Base-by-base conservation (phyloP, 805 yeast genomes). In the Starmerella floricola region DNA sequence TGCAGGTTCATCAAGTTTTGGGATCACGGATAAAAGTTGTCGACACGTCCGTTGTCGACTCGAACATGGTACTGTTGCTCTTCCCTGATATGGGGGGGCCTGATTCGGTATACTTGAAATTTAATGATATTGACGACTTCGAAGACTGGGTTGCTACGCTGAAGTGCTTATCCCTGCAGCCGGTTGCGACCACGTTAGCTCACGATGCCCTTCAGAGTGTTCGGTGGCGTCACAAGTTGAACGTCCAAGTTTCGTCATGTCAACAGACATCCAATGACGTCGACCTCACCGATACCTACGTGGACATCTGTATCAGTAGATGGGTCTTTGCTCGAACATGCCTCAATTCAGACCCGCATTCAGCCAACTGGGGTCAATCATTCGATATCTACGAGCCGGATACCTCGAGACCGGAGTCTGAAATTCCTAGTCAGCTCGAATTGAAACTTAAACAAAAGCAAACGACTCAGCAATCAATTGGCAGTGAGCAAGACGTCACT, bases 341-440 rank as follows among this genome's bases (percentile, higher is more conserved):
- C 2, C 65, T 73, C 6, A 44, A 46, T 21, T 78, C 78, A 0
- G 62, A 66, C 29, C 63, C 70, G 35, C 50, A 58, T 0, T 68
- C 69, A 41, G 87, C 94, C 1, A 83, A 83, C 56, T 87, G 95
- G 91, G 74, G 86, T 55, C 95, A 87, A 54, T 73, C 68, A 34
- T 80, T 82, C 55, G 62, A 69, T 2, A 62, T 74, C 76, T 2
- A 73, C 68, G 53, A 67, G 65, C 56, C 65, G 75, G 49, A 73
- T 65, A 49, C 67, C 74, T 13, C 60, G 65, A 36, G 52, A 55
- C 54, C 35, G 59, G 55, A 44, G 17, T 41, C 13, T 50, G 49
- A 39, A 6, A 36, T 15, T 15, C 46, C 28, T 18, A 44, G n/a
- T 49, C 54, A 18, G 38, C 40, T 36, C 38, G 55, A 36, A 30